Percentiles rank a stretch among this genome's conserved stretches.
Conservation (phyloP, 2,329 filamentous ascomycete genomes). For the Pseudovirgaria hyperparasitica region DNA sequence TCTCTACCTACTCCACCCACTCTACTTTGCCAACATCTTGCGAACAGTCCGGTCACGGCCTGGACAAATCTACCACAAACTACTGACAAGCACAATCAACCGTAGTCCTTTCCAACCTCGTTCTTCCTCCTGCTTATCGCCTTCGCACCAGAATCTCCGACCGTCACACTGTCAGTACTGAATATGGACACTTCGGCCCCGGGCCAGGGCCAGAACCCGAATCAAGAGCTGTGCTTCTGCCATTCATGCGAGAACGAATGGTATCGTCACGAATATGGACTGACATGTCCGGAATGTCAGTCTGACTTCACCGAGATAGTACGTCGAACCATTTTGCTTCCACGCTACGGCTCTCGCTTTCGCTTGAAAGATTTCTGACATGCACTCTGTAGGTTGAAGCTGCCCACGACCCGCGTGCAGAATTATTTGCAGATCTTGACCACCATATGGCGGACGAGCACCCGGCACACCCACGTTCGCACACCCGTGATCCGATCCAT, state of each 20-base stretch:
- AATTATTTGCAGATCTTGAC: constrained; percentile 13
- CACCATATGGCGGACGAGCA: constrained; percentile 18
- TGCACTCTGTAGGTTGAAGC: constrained; percentile 28
- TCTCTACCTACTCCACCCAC: background rate
- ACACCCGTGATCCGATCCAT: constrained; percentile 10
- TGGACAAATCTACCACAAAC: too few relatives aligned
- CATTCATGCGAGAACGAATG: constrained; percentile 72
- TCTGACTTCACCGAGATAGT: constrained; percentile 81
- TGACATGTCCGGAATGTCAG: constrained; percentile 65
- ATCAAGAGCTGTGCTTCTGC: constrained; percentile 77
- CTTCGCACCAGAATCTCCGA: too few relatives aligned
- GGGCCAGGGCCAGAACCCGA: constrained; percentile 15
- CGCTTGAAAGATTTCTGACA: background rate
- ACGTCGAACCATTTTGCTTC: constrained; percentile 22
- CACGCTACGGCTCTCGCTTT: background rate
- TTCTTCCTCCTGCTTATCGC: too few relatives aligned
- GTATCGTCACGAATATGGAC: constrained; percentile 56
- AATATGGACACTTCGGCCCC: background rate
- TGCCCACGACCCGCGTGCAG: constrained; percentile 50
- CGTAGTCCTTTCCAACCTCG: too few relatives aligned
- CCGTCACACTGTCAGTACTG: background rate
- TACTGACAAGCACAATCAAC: too few relatives aligned
- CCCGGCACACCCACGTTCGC: constrained; percentile 16
- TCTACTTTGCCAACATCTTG: too few relatives aligned
- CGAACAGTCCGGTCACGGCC: too few relatives aligned